Conservation (phyloP, 441 rosid genomes). For the Bruguiera hainesii region DNA sequence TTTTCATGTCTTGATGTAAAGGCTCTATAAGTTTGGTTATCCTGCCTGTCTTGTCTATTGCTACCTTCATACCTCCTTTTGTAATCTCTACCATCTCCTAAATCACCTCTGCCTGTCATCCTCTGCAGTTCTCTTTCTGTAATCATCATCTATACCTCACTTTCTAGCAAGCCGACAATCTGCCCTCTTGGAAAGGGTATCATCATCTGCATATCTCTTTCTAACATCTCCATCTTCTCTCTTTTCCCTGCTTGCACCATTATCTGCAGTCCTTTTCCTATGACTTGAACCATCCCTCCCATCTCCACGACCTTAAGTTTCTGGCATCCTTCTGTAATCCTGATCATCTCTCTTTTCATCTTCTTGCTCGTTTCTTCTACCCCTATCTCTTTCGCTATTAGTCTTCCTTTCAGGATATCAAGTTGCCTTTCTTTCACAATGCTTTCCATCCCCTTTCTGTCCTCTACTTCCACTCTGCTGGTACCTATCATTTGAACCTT, state of each 20-base stretch:
- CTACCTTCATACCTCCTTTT: conserved; percentile 7
- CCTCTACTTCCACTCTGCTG: conserved; percentile 38
- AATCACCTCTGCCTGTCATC: conserved; percentile 6
- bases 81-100: conserved; percentile 24
- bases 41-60: conserved; percentile 11
- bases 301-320: conserved; percentile 21
- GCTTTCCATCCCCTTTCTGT: conserved; percentile 31
- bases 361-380: conserved; percentile 32
- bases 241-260: conserved; percentile 18
- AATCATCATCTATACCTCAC: background rate
- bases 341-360: conserved; percentile 26
- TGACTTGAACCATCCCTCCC: conserved; percentile 22
- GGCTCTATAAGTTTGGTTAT: conserved; percentile 22
- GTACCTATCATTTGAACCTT: conserved; percentile 26
- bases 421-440: conserved; percentile 31
- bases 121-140: conserved; percentile 21
- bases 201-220: conserved; percentile 24
- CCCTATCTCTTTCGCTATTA: conserved; percentile 22
- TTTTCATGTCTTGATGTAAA: conserved; percentile 15
- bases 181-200: conserved; percentile 20
- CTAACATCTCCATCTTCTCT: conserved; percentile 27
- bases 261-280: conserved; percentile 13
- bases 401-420: conserved; percentile 24
- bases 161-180: conserved; percentile 12
- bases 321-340: conserved; percentile 32